phyloP scores from a whole-genome alignment of 2,329 filamentous ascomycete genomes.

The Colletotrichum paranaense region DNA sequence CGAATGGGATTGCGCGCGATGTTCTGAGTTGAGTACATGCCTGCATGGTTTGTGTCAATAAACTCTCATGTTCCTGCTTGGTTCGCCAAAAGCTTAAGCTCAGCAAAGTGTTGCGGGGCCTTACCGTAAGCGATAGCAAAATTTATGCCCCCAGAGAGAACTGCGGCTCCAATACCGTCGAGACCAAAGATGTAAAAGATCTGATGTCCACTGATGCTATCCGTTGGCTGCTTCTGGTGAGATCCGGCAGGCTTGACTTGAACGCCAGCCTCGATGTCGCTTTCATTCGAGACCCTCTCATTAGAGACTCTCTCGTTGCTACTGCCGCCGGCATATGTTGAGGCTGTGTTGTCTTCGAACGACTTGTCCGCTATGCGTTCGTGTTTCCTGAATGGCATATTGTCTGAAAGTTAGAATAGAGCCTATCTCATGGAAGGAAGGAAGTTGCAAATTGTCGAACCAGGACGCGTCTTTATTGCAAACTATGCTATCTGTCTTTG shows the following conservation, averaged over 20 bases:
- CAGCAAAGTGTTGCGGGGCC: slow-evolving; percentile 15
- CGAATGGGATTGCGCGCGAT: slow-evolving; percentile 51
- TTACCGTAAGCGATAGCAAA: slow-evolving; percentile 63
- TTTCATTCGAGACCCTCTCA: not conserved
- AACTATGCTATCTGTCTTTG: slow-evolving; percentile 5
- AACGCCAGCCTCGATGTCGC: slow-evolving; percentile 6
- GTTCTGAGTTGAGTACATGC: slow-evolving; percentile 58
- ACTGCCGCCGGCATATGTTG: not conserved
- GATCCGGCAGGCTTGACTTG: not conserved
- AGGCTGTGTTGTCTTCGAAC: not conserved
- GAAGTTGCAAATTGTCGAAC: not conserved
- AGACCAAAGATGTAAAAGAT: slow-evolving; percentile 60
- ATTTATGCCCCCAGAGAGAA: slow-evolving; percentile 63
- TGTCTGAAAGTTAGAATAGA: not conserved
- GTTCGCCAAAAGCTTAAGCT: not conserved
- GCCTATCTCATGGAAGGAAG: not conserved
- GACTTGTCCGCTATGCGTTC: slow-evolving; percentile 2
- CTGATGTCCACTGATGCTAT: slow-evolving; percentile 55
- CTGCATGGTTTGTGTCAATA: slow-evolving; percentile 42
- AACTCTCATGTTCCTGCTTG: not conserved
- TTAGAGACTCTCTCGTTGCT: not conserved
- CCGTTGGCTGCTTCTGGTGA: slow-evolving; percentile 46
- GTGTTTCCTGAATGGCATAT: slow-evolving; percentile 4
- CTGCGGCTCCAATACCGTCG: slow-evolving; percentile 58
- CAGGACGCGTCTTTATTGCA: not conserved